Percentiles rank a stretch among this genome's conserved stretches.
Conservation (phyloP, 805 yeast species). For the Lipomyces spencermartinsiae region DNA sequence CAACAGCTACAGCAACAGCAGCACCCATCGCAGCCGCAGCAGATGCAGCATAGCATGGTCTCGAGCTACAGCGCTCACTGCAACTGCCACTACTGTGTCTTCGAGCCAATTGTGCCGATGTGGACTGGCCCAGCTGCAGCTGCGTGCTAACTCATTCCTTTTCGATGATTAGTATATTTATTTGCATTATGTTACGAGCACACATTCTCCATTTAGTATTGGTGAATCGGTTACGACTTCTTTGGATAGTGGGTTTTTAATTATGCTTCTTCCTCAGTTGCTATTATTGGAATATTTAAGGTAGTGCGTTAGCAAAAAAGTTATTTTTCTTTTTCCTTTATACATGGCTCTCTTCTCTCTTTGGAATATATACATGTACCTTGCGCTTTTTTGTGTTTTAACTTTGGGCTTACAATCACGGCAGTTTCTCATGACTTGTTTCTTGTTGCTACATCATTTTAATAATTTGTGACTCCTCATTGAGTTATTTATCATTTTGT, state of each 20-base stretch:
- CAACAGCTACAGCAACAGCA: constrained; percentile 12
- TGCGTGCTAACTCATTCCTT: constrained; percentile 19
- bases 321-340: not conserved
- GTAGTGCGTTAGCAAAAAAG: not conserved
- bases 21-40: constrained; percentile 23
- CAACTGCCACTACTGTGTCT: constrained; percentile 32
- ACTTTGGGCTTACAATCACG: not conserved
- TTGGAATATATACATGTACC: not conserved
- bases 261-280: not conserved
- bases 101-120: constrained; percentile 23
- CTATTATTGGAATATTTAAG: not conserved
- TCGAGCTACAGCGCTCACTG: constrained; percentile 28
- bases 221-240: not conserved
- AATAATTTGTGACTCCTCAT: constrained; percentile 1
- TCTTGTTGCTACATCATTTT: constrained; percentile 8
- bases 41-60: constrained; percentile 11
- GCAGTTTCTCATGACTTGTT: not conserved
- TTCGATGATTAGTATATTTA: not conserved
- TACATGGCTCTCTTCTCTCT: not conserved
- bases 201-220: not conserved
- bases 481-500: not conserved
- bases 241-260: not conserved
- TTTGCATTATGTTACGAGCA: not conserved
- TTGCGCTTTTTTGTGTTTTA: constrained; percentile 1
- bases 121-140: constrained; percentile 34